Percentiles rank a stretch among this genome's conserved stretches.
Evolutionary conservation across 2,329 filamentous ascomycete genomes (phyloP).

Genomic region (Fusarium sp.): DNA sequence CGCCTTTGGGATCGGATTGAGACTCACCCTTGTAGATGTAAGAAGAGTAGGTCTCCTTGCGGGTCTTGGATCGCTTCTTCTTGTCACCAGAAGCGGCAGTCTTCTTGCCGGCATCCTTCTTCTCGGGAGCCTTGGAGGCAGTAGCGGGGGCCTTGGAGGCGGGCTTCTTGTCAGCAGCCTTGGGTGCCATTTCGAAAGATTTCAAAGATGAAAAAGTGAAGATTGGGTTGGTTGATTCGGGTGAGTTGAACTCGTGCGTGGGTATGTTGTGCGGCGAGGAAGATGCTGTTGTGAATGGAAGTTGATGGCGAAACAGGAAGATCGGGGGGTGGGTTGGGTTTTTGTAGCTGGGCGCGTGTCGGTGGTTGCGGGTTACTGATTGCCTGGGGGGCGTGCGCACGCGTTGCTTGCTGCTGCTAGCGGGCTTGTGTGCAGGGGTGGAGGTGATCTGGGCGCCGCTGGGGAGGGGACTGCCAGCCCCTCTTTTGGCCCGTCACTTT

Average conservation of each 20-base stretch:
- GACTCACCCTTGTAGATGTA: constrained; percentile 99
- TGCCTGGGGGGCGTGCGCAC: constrained; percentile 49
- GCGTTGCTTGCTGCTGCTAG: constrained; percentile 33
- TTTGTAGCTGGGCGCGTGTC: constrained; percentile 70
- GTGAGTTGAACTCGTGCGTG: constrained; percentile 31
- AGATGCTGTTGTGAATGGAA: constrained; percentile 52
- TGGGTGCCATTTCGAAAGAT: constrained; percentile 82
- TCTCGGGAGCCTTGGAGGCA: constrained; percentile 79
- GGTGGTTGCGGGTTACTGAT: constrained; percentile 68
- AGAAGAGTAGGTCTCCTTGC: constrained; percentile 99
- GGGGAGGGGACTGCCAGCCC: constrained; percentile 29
- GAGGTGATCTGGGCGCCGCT: constrained; percentile 39
- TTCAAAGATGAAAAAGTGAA: constrained; percentile 22
- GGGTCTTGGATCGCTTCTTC: constrained; percentile 99
- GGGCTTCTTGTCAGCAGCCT: constrained; percentile 98
- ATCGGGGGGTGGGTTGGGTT: constrained; percentile 64
- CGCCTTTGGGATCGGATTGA: constrained; percentile 14
- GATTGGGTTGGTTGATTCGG: constrained; percentile 16
- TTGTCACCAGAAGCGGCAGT: constrained; percentile 95
- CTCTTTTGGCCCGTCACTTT: constrained; percentile 29
- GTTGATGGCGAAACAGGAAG: constrained; percentile 60
- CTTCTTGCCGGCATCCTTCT: constrained; percentile 99
- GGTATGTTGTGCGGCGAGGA: constrained; percentile 45
- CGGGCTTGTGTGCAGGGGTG: constrained; percentile 16
- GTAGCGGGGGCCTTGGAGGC: constrained; percentile 93